phyloP scores from a whole-genome alignment of 768 basidiomycete species.

The Russula abietina region DNA sequence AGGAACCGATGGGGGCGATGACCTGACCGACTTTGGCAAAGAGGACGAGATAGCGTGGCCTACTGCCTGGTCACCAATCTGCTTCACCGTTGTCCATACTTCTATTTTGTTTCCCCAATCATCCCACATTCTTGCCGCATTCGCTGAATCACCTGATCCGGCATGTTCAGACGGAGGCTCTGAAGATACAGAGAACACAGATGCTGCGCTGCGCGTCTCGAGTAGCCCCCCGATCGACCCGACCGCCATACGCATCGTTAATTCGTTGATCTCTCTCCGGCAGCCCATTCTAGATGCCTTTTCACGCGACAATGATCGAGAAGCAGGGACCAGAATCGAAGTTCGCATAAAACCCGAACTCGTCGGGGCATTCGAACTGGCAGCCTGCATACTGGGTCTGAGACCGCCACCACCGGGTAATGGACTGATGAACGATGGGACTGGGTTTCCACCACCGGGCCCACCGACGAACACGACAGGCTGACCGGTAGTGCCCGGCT shows the following conservation, averaged over 20 bases:
- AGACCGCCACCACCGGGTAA: constrained; percentile 24
- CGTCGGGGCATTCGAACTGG: constrained; percentile 17
- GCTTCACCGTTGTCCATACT: constrained; percentile 61
- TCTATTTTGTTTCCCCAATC: constrained; percentile 70
- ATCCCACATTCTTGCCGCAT: constrained; percentile 40
- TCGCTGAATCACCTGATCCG: constrained; percentile 25
- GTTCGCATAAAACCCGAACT: constrained; percentile 56
- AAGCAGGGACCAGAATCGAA: constrained; percentile 59
- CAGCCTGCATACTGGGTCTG: constrained; percentile 23
- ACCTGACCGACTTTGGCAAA: constrained; percentile 24
- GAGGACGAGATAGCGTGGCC: constrained; percentile 51
- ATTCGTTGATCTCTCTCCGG: constrained; percentile 70
- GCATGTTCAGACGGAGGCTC: not conserved
- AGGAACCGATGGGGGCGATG: constrained; percentile 42
- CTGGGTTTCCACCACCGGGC: constrained; percentile 34
- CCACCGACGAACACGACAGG: constrained; percentile 47
- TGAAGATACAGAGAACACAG: constrained; percentile 20
- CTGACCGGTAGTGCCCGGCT: constrained; percentile 22
- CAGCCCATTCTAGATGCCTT: constrained; percentile 51
- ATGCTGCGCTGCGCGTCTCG: constrained; percentile 35
- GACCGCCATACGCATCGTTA: constrained; percentile 79
- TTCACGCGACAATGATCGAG: constrained; percentile 51
- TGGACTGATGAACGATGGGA: constrained; percentile 33
- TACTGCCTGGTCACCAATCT: constrained; percentile 70
- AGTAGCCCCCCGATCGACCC: constrained; percentile 67